phyloP scores from a whole-genome alignment of 805 yeast species.

The Kluyveromyces siamensis region DNA sequence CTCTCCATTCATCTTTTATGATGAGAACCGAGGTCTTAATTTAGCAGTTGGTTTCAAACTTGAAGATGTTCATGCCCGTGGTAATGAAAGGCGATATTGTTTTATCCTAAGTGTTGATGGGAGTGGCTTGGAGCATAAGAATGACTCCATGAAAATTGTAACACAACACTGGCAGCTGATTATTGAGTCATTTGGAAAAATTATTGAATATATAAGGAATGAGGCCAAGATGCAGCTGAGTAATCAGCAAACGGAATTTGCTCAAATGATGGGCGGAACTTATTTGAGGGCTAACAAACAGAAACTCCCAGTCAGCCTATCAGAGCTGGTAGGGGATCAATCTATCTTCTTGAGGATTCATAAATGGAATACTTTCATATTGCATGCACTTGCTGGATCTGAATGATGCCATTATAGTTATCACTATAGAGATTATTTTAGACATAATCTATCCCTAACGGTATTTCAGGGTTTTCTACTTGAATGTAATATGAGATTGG shows the following conservation, averaged over 20 bases:
- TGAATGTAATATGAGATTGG: background rate
- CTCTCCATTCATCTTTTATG: slow-evolving; percentile 58
- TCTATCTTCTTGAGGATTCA: slow-evolving; percentile 48
- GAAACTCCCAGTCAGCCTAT: slow-evolving; percentile 46
- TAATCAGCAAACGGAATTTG: slow-evolving; percentile 32
- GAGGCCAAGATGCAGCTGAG: slow-evolving; percentile 23
- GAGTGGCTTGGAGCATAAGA: slow-evolving; percentile 30
- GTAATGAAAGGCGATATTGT: slow-evolving; percentile 62
- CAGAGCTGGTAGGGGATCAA: slow-evolving; percentile 45
- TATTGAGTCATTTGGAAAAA: slow-evolving; percentile 30
- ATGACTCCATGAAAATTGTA: slow-evolving; percentile 22
- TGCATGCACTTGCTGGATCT: slow-evolving; percentile 20
- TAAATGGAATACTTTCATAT: slow-evolving; percentile 50
- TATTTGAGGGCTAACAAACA: slow-evolving; percentile 48
- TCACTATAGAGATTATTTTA: background rate
- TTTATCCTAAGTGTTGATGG: slow-evolving; percentile 48
- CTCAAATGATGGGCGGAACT: slow-evolving; percentile 24
- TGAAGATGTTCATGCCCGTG: slow-evolving; percentile 58
- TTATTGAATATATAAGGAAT: slow-evolving; percentile 34
- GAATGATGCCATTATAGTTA: slow-evolving; percentile 1
- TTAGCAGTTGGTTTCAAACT: slow-evolving; percentile 52
- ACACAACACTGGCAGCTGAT: slow-evolving; percentile 49
- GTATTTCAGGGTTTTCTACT: too few relatives aligned
- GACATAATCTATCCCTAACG: background rate
- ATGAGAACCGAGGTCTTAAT: slow-evolving; percentile 50